Evolutionary conservation across 1,284 basidiomycete genomes (phyloP), one percentile per base, ranked within the genome.

Genomic region (Cronartium quercuum): DNA sequence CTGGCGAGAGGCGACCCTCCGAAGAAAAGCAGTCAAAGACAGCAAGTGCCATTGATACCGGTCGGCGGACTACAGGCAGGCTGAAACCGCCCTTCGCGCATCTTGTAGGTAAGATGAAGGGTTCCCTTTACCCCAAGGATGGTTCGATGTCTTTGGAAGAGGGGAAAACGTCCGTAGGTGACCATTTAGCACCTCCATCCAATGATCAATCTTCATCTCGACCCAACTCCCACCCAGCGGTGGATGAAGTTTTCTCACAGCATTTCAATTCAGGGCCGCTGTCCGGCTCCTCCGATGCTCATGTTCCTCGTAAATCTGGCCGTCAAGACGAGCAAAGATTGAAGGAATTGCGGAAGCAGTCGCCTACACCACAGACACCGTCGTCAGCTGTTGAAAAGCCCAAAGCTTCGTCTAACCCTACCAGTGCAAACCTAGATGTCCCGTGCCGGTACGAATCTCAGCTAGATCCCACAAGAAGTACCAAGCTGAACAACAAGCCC

Each of bases 241-340:
- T 6, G 6, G 29, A 18, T 21, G 51, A 55, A 21, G 51, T 21
- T 21, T 21, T 55, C 51, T 2, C 51, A 55, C n/a, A 18, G 15
- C 6, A 55, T 21, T 21, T 24, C 15, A 24, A 21, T 55, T 21
- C 18, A 9, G 51, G n/a, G n/a, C 12, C 51, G 29, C 29, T 13
- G 29, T 21, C 1, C 2, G 51, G n/a, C n/a, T 24, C 51, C 29
- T 24, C 29, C 51, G 51, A 55, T 55, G n/a, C 51, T 13, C 51
- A n/a, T 6, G 29, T 24, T 6, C 6, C 7, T 55, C 51, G 51
- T 21, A 55, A 55, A 55, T 55, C 51, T 21, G 51, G 51, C 1
- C 51, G n/a, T 55, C 51, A 55, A 55, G 51, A 55, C 51, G 51
- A 55, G 29, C 51, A 24, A 21, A 55, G 51, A 55, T 55, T 55